Percentiles rank a stretch among this genome's conserved stretches.
phyloP scores from a whole-genome alignment of 1,284 basidiomycete genomes.

The Ceratobasidium sp. region DNA sequence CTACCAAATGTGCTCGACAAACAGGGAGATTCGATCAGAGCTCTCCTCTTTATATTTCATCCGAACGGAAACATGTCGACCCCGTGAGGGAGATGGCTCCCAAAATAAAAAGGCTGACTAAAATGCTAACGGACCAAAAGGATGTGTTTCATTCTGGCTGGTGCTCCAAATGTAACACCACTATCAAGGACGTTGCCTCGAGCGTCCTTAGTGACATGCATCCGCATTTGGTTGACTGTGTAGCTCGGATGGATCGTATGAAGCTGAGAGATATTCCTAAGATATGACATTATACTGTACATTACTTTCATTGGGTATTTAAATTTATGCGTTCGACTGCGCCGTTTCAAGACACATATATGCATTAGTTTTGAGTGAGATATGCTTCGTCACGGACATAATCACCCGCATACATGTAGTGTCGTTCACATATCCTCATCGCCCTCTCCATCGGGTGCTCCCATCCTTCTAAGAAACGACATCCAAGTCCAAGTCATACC shows the following conservation, averaged over 20 bases:
- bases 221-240: slow-evolving; percentile 23
- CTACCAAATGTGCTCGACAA: neutral
- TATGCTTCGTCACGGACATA: neutral
- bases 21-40: neutral
- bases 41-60: slow-evolving; percentile 11
- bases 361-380: neutral
- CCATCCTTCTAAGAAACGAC: slow-evolving; percentile 61
- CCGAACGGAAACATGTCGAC: neutral
- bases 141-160: slow-evolving; percentile 14
- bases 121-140: slow-evolving; percentile 1
- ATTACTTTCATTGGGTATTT: neutral
- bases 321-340: too few species aligned
- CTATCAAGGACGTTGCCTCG: neutral
- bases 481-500: slow-evolving; percentile 72
- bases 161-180: slow-evolving; percentile 9
- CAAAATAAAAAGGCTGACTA: slow-evolving; percentile 6
- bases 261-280: neutral
- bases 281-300: neutral
- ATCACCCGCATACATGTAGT: too few species aligned
- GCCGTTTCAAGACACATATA: neutral
- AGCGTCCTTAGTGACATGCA: slow-evolving; percentile 17
- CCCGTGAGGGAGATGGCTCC: slow-evolving; percentile 2
- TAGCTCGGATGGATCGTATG: slow-evolving; percentile 1
- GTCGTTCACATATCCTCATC: slow-evolving; percentile 8
- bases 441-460: slow-evolving; percentile 14